These are phyloP conservation scores for Colletotrichum sp. DNA, from an alignment of 2,329 filamentous ascomycete species.

Conservation along the genomic window DNA sequence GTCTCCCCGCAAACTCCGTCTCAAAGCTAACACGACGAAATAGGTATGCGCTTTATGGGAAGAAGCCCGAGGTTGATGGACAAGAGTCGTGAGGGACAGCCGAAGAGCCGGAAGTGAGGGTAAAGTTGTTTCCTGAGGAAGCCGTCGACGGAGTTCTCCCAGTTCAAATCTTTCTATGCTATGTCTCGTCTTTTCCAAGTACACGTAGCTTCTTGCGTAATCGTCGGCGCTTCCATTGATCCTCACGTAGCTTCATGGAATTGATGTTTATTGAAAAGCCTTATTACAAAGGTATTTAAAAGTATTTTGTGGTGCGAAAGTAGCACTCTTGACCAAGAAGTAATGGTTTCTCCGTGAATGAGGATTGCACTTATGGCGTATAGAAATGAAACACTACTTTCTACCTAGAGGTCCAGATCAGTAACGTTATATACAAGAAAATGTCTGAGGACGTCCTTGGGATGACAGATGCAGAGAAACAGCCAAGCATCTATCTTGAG, in stretches of 20 bases:
- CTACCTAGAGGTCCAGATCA: not conserved
- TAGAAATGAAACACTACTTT: rapidly evolving
- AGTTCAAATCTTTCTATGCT: not conserved
- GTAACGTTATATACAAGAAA: rapidly evolving
- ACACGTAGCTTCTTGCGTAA: not conserved
- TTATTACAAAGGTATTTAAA: not conserved
- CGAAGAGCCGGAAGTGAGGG: not conserved
- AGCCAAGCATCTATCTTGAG: not conserved
- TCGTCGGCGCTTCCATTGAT: not conserved
- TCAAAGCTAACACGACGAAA: not conserved
- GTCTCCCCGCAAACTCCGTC: not conserved
- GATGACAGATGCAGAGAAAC: not conserved
- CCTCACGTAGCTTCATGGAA: too few species aligned
- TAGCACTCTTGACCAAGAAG: rapidly evolving
- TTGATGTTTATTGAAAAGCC: not conserved
- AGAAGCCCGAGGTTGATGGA: not conserved
- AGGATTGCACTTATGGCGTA: not conserved
- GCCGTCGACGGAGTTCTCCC: not conserved
- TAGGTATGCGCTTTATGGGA: not conserved
- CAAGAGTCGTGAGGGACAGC: not conserved
- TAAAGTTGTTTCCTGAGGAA: not conserved
- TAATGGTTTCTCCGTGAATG: not conserved
- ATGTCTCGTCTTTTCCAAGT: not conserved
- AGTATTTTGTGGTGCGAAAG: not conserved
- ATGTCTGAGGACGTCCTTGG: not conserved